A percentile compares a stretch with the other conserved stretches of the same genome.
Conservation (phyloP, 2,329 filamentous ascomycete genomes). For the Hypoxylon sp. region DNA sequence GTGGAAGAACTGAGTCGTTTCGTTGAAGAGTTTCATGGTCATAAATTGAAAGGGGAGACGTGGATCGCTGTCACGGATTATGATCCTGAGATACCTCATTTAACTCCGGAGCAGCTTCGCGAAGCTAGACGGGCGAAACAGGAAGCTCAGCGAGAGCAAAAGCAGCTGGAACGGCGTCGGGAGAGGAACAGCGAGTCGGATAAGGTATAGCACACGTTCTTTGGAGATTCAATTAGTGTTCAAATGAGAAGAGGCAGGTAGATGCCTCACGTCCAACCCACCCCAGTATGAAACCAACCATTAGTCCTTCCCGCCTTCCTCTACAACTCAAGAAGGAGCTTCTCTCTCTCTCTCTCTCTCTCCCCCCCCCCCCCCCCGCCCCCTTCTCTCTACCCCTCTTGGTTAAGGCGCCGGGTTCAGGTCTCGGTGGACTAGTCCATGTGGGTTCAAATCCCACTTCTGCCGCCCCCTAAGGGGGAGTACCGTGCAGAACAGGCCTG, state of each 20-base stretch:
- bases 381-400: no score
- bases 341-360: not conserved
- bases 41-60: slow-evolving; percentile 7
- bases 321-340: not conserved
- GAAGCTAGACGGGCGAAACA: not conserved
- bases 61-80: slow-evolving; percentile 22
- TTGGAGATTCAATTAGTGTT: not conserved
- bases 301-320: not conserved
- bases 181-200: not conserved
- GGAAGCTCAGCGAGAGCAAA: not conserved
- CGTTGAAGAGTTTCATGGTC: slow-evolving; percentile 6
- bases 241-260: not conserved
- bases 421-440: no score
- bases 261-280: no score
- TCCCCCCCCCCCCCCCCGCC: no score
- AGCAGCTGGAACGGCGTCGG: not conserved
- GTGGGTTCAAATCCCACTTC: no score
- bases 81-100: slow-evolving; percentile 25
- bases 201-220: not conserved
- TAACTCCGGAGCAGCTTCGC: slow-evolving; percentile 2
- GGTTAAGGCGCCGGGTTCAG: no score
- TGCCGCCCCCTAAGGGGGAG: no score
- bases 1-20: slow-evolving; percentile 17
- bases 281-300: no score
- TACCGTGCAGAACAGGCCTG: no score